A percentile compares a stretch with the other conserved stretches of the same genome.
Evolutionary conservation across 129 eudicot genomes (phyloP).

Genomic region (Helichrysum umbraculigerum): DNA sequence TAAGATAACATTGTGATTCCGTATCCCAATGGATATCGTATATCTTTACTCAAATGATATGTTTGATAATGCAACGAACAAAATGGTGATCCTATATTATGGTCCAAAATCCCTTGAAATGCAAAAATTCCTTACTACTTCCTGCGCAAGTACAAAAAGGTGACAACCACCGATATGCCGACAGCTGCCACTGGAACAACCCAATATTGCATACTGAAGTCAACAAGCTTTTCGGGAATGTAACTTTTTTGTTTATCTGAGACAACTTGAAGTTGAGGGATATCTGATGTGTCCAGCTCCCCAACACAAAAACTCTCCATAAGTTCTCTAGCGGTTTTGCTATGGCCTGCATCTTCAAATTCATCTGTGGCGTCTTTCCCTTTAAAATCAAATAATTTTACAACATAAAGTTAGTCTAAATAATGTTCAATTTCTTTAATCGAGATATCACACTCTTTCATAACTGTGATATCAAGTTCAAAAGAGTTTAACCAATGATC

Average conservation of each 20-base stretch:
- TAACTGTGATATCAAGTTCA: neutral
- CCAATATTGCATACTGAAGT: slow-evolving; percentile 67
- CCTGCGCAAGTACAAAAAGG: slow-evolving; percentile 58
- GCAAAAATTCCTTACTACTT: slow-evolving; percentile 32
- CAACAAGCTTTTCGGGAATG: slow-evolving; percentile 43
- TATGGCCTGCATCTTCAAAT: slow-evolving; percentile 96
- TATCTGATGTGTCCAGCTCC: slow-evolving; percentile 59
- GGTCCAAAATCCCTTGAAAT: slow-evolving; percentile 18
- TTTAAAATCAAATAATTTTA: slow-evolving; percentile 23
- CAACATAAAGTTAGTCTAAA: slow-evolving; percentile 3
- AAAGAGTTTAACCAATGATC: neutral
- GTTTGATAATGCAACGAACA: slow-evolving; percentile 22
- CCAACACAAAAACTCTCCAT: slow-evolving; percentile 81
- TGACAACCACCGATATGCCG: slow-evolving; percentile 57
- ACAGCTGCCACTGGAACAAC: slow-evolving; percentile 58
- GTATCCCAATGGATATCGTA: slow-evolving; percentile 21
- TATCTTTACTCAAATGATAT: slow-evolving; percentile 31
- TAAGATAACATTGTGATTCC: neutral
- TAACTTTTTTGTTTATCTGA: slow-evolving; percentile 40
- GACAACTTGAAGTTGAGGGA: slow-evolving; percentile 55
- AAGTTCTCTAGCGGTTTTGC: slow-evolving; percentile 76
- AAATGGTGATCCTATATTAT: slow-evolving; percentile 9
- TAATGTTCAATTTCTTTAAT: neutral
- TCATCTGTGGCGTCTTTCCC: slow-evolving; percentile 99
- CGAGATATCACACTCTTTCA: neutral